A percentile compares a stretch with the other conserved stretches of the same genome.
Conservation (phyloP, 2,329 filamentous ascomycete genomes). For the Aspergillus pseudoviridinutans region DNA sequence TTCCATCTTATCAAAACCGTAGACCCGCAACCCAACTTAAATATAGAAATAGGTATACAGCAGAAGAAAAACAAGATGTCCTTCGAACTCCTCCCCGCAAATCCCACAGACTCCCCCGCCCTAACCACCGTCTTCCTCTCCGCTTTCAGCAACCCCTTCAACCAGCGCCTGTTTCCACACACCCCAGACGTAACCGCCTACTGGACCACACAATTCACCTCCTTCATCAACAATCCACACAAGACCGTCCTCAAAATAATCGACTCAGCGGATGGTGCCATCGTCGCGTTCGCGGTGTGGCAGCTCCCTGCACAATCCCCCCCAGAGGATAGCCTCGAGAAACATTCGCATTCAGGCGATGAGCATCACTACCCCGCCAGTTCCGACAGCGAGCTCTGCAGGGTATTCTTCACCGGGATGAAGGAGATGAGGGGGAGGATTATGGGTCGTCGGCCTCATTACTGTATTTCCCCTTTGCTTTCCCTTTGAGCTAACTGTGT, state of each 20-base stretch:
- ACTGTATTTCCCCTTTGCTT: slow-evolving; percentile 14
- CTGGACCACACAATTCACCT: slow-evolving; percentile 9
- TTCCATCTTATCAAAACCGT: background rate
- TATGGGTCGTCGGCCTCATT: slow-evolving; percentile 21
- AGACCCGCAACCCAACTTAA: background rate
- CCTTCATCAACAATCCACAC: background rate
- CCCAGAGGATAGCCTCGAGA: background rate
- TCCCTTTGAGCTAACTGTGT: too few species aligned
- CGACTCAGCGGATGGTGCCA: slow-evolving; percentile 5
- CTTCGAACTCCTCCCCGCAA: slow-evolving; percentile 13
- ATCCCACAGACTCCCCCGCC: slow-evolving; percentile 11
- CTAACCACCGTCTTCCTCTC: slow-evolving; percentile 20
- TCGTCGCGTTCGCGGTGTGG: slow-evolving; percentile 25
- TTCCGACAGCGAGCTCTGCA: slow-evolving; percentile 17
- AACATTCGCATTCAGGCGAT: background rate
- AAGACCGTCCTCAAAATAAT: slow-evolving; percentile 15
- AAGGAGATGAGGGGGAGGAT: slow-evolving; percentile 7
- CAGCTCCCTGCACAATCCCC: slow-evolving; percentile 6
- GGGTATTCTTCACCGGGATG: slow-evolving; percentile 19
- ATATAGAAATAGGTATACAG: background rate
- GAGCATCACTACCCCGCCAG: slow-evolving; percentile 12
- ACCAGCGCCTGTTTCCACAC: slow-evolving; percentile 21
- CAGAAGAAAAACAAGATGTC: slow-evolving; percentile 10
- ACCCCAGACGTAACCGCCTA: slow-evolving; percentile 20
- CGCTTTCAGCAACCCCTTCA: slow-evolving; percentile 19